Percentiles rank a stretch among this genome's conserved stretches.
These are phyloP conservation scores for Vigna hirtella DNA, from an alignment of 306 rosid genomes.

Conservation along the genomic window DNA sequence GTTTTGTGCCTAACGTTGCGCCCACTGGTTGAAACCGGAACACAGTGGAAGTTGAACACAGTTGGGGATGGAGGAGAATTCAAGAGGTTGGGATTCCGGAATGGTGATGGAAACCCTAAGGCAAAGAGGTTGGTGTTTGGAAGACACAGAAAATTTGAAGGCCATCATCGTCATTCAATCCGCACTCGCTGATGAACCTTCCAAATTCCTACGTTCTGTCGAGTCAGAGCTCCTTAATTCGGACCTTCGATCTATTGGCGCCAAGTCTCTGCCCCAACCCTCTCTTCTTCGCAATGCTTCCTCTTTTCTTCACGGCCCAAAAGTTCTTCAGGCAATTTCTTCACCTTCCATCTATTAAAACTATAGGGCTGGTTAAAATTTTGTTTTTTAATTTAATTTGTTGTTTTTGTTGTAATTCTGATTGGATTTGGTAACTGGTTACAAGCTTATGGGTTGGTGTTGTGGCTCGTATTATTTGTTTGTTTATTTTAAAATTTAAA, in stretches of 20 bases:
- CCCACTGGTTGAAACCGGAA: background rate
- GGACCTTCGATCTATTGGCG: conserved; percentile 70
- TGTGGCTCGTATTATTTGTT: background rate
- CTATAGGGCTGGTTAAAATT: no score
- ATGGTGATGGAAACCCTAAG: conserved; percentile 56
- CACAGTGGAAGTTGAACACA: background rate
- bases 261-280: conserved; percentile 74
- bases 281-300: conserved; percentile 61
- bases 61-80: conserved; percentile 37
- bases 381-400: background rate
- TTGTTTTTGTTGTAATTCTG: background rate
- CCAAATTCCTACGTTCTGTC: conserved; percentile 50
- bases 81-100: background rate
- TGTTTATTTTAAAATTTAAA: background rate
- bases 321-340: conserved; percentile 71
- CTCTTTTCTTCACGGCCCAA: conserved; percentile 70
- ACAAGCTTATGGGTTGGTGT: background rate
- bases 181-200: conserved; percentile 61
- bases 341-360: no score
- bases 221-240: conserved; percentile 77
- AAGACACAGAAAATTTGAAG: conserved; percentile 56
- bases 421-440: background rate
- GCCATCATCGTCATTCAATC: conserved; percentile 58
- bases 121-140: conserved; percentile 72
- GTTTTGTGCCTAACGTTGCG: background rate